phyloP scores from a whole-genome alignment of 352 stramenopile species.

The Phytophthora palmivora region DNA sequence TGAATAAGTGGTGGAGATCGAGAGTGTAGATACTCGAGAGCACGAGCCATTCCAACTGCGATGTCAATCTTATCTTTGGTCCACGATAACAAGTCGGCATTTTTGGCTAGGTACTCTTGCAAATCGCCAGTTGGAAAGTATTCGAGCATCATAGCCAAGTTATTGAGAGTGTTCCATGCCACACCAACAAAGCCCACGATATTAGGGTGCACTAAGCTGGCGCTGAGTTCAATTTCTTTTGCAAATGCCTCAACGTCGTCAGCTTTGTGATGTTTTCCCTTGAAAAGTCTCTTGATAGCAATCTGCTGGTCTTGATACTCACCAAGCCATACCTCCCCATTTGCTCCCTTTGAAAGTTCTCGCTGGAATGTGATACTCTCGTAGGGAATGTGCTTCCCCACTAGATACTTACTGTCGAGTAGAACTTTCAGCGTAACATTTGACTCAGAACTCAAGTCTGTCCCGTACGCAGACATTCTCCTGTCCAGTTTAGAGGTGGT shows the following conservation, averaged over 20 bases:
- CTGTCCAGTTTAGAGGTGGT: too few relatives aligned
- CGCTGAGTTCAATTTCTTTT: constrained; percentile 61
- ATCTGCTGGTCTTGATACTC: too few relatives aligned
- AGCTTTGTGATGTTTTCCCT: constrained; percentile 31
- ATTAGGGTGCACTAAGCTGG: constrained; percentile 57
- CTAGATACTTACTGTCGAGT: too few relatives aligned
- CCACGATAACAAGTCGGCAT: constrained; percentile 19
- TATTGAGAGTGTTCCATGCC: constrained; percentile 48
- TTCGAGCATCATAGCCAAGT: constrained; percentile 44
- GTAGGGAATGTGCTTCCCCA: too few relatives aligned
- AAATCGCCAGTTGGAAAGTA: constrained; percentile 32
- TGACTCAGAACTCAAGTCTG: too few relatives aligned
- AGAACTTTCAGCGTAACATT: too few relatives aligned
- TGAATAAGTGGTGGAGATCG: constrained; percentile 25
- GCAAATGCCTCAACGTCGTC: constrained; percentile 43
- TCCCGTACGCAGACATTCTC: too few relatives aligned
- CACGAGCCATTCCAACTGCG: too few relatives aligned
- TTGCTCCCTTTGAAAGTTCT: too few relatives aligned
- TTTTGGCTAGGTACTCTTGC: constrained; percentile 24
- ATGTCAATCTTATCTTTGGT: too few relatives aligned
- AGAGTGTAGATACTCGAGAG: constrained; percentile 11
- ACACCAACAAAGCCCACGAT: constrained; percentile 57
- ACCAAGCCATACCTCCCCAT: too few relatives aligned
- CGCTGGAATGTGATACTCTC: too few relatives aligned
- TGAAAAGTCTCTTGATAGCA: constrained; percentile 4